Conservation (phyloP, 495 filamentous ascomycete genomes). For the Trichoderma orchidacearum region DNA sequence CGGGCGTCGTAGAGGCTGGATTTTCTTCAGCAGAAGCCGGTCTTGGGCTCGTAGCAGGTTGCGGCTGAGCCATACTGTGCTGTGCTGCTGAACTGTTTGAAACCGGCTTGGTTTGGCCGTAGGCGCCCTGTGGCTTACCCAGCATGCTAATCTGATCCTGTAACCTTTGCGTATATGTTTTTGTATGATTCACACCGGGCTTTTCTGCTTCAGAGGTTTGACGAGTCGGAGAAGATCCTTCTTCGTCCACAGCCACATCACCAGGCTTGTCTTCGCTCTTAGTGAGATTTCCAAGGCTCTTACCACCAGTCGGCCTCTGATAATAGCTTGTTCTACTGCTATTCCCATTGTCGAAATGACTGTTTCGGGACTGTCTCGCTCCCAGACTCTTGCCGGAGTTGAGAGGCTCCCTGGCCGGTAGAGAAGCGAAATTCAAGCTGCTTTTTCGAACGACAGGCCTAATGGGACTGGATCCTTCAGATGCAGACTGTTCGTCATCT, state of each 20-base stretch:
- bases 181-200: slow-evolving; percentile 46
- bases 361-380: slow-evolving; percentile 57
- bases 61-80: slow-evolving; percentile 16
- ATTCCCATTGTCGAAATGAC: slow-evolving; percentile 51
- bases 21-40: slow-evolving; percentile 18
- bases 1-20: slow-evolving; percentile 20
- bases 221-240: slow-evolving; percentile 15
- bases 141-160: slow-evolving; percentile 91
- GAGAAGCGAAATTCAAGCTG: slow-evolving; percentile 81
- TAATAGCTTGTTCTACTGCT: slow-evolving; percentile 47
- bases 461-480: slow-evolving; percentile 34
- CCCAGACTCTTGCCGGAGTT: slow-evolving; percentile 69
- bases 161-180: slow-evolving; percentile 79
- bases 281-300: slow-evolving; percentile 34
- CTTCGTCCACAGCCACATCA: slow-evolving; percentile 46
- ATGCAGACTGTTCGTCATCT: slow-evolving; percentile 32
- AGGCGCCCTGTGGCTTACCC: slow-evolving; percentile 56
- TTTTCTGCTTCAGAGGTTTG: slow-evolving; percentile 22
- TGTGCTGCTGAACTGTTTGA: slow-evolving; percentile 29
- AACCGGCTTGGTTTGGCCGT: slow-evolving; percentile 55
- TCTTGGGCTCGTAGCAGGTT: slow-evolving; percentile 34
- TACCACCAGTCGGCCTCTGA: slow-evolving; percentile 47
- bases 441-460: slow-evolving; percentile 63
- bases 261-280: slow-evolving; percentile 28
- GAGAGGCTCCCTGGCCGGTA: slow-evolving; percentile 82